phyloP scores from a whole-genome alignment of 495 filamentous ascomycete species.

The Penicillium canariense region DNA sequence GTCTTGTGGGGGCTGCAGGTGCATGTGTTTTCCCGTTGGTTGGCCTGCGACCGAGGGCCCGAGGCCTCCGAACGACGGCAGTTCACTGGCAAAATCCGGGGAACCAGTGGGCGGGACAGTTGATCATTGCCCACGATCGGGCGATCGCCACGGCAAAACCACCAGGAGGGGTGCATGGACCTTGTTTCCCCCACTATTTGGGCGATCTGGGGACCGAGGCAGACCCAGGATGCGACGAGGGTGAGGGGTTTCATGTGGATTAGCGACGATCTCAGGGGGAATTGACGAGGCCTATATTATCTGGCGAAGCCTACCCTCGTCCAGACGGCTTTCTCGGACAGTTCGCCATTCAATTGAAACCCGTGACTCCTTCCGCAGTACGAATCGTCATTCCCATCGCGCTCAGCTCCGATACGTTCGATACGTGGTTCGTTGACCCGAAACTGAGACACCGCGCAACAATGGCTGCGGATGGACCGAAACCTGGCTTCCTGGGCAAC shows the following conservation, averaged over 20 bases:
- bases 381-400: background rate
- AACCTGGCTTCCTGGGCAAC: slow-evolving; percentile 76
- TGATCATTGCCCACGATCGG: slow-evolving; percentile 17
- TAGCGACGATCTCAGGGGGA: slow-evolving; percentile 14
- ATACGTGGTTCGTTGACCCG: background rate
- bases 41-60: slow-evolving; percentile 11
- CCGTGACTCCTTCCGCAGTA: background rate
- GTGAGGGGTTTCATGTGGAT: slow-evolving; percentile 32
- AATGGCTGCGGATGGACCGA: slow-evolving; percentile 26
- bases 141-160: slow-evolving; percentile 7
- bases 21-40: slow-evolving; percentile 8
- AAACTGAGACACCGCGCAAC: background rate
- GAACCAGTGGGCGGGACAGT: slow-evolving; percentile 9
- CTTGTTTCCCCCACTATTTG: slow-evolving; percentile 1
- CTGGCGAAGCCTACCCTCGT: background rate
- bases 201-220: slow-evolving; percentile 24
- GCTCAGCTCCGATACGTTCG: background rate
- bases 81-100: slow-evolving; percentile 13
- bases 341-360: background rate
- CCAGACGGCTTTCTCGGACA: background rate
- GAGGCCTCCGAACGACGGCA: slow-evolving; percentile 2
- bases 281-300: slow-evolving; percentile 2
- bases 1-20: background rate
- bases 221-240: slow-evolving; percentile 6
- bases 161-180: slow-evolving; percentile 7